Percentiles rank a stretch among this genome's conserved stretches.
These are phyloP conservation scores for Manihot esculenta DNA, from an alignment of 441 rosid species.

Conservation along the genomic window DNA sequence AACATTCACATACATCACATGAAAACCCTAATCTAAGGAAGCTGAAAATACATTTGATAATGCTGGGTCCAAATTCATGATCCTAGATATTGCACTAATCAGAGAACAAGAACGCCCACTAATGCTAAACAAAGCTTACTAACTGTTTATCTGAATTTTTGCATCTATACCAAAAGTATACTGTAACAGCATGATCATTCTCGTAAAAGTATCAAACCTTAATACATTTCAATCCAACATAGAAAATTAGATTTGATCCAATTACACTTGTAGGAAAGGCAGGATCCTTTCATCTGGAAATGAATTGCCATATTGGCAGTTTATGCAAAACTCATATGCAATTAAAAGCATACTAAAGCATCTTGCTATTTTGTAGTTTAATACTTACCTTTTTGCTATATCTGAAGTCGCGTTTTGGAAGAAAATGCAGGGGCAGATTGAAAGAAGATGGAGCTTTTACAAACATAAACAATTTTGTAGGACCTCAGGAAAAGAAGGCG, in stretches of 20 bases:
- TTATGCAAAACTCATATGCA: not conserved
- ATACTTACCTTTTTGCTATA: conserved; percentile 69
- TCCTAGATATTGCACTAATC: not conserved
- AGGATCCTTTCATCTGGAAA: not conserved
- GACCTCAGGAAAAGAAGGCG: conserved; percentile 43
- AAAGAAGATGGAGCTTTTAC: conserved; percentile 74
- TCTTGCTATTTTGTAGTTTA: not conserved
- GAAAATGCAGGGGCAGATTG: conserved; percentile 75
- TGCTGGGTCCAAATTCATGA: not conserved
- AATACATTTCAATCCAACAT: not conserved
- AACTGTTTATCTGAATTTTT: not conserved
- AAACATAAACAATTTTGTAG: conserved; percentile 72
- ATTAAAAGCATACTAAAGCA: conserved; percentile 3
- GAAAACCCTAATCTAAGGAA: conserved; percentile 7
- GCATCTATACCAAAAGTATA: not conserved
- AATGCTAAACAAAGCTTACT: not conserved
- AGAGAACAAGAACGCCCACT: not conserved
- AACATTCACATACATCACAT: not conserved
- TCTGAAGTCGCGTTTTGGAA: conserved; percentile 92
- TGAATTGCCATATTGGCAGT: not conserved
- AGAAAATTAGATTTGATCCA: not conserved
- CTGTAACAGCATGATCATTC: not conserved
- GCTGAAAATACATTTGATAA: not conserved
- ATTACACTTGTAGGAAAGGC: not conserved
- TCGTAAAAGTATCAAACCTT: not conserved